Base-by-base conservation (phyloP, 1,139 yeast species). In the Saccharomyces uvarum region DNA sequence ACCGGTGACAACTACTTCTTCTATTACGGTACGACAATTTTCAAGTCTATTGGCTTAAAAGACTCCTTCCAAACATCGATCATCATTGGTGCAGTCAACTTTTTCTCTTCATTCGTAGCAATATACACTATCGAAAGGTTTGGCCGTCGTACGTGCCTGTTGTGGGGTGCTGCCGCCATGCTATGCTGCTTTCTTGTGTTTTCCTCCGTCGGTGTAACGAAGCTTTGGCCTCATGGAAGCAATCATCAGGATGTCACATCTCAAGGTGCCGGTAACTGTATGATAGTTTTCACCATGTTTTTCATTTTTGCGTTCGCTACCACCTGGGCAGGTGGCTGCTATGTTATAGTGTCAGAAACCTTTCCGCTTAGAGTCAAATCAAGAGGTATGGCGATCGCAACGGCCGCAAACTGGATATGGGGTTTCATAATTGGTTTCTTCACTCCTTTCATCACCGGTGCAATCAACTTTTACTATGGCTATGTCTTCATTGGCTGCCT, bases 1-100 rank as follows among this genome's bases (percentile, higher is more conserved):
- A 81, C 85, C 57, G 89, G 88, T 77, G 78, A 80, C 67, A 84
- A 83, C 75, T 84, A 83, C 70, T 83, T 84, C 73, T 83, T 83
- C 77, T 83, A 83, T 74, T 83, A 83, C 65, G 86, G 86, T 65
- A 83, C 88, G 58, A 78, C 84, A 52, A 77, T 83, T 67, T 83
- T 83, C 78, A 73, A 80, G 66, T 82, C 88, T 59, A 85, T 83
- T 62, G 89, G 89, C 61, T 73, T 84, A 67, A 62, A 70, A 52
- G 87, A 83, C 68, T 80, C 90, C 29, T 86, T 80, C 72, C 77
- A 82, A 68, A 83, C 89, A 31, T 78, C 88, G 26, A 83, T 86
- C 63, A 75, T 85, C 60, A 75, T 85, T 57, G 89, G 89, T 73
- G 75, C 81, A 58, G 86, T 85, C 61, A 86, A 86, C 73, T 83